These are phyloP conservation scores for Perkinsus olseni DNA, from an alignment of 169 alveolate genomes.

Conservation along the genomic window DNA sequence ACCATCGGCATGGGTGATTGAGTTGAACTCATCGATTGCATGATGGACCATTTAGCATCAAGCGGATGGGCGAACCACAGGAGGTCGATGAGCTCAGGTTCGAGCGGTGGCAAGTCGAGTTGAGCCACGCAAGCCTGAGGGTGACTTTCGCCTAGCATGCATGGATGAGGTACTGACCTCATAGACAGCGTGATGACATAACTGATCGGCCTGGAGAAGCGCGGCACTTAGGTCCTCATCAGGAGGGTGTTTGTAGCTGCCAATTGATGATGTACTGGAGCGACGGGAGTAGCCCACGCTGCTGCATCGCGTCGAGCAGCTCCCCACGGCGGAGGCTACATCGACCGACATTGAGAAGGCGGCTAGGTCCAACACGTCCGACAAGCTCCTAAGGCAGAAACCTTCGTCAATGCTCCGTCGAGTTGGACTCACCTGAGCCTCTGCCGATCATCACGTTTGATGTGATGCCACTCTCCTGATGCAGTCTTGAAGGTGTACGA, in stretches of 20 bases:
- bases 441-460: not conserved
- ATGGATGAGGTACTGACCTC: not conserved
- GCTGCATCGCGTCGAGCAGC: not conserved
- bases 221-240: not conserved
- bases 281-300: not conserved
- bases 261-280: not conserved
- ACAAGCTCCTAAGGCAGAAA: not conserved
- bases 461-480: slow-evolving; percentile 56
- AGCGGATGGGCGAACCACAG: not conserved
- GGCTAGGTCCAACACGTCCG: not conserved
- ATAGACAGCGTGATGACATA: too few relatives aligned
- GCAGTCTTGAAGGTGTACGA: slow-evolving; percentile 60
- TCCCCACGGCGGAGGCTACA: not conserved
- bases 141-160: not conserved
- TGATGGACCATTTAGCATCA: not conserved
- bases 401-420: not conserved
- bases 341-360: not conserved
- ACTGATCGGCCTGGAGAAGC: not conserved
- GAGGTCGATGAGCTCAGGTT: not conserved
- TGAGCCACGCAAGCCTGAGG: not conserved
- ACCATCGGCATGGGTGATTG: not conserved
- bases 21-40: not conserved
- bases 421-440: not conserved
- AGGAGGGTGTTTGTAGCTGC: not conserved
- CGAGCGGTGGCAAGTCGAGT: not conserved